Evolutionary conservation across 768 basidiomycete species (phyloP).

Genomic region (Cantharellus anzutake): DNA sequence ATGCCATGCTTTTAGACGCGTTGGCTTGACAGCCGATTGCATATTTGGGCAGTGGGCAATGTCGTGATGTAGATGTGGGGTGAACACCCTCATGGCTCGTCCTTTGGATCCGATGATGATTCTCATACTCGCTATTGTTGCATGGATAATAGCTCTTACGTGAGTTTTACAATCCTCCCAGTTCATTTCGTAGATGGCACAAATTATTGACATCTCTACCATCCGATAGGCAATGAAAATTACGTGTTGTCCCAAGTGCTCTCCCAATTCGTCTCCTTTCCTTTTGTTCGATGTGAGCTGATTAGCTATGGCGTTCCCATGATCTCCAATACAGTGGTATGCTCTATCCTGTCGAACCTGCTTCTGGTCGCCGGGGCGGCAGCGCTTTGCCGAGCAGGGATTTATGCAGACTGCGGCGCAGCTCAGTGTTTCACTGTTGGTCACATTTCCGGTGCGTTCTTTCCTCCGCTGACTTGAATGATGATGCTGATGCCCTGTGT

Average conservation of each 20-base stretch:
- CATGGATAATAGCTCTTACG: background rate
- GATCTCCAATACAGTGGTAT: constrained; percentile 34
- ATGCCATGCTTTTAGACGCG: constrained; percentile 39
- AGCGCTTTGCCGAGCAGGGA: constrained; percentile 58
- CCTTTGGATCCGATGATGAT: background rate
- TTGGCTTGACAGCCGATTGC: background rate
- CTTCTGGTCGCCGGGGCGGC: constrained; percentile 62
- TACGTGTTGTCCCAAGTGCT: background rate
- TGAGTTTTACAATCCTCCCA: background rate
- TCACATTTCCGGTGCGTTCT: constrained; percentile 31
- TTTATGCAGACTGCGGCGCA: constrained; percentile 59
- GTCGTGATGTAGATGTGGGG: constrained; percentile 27
- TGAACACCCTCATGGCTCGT: background rate
- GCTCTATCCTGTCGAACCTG: constrained; percentile 57
- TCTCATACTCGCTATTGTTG: background rate
- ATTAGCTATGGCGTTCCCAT: background rate
- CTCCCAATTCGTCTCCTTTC: background rate
- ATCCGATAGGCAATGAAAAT: background rate
- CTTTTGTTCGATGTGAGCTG: background rate
- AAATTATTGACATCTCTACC: background rate
- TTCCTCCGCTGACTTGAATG: background rate
- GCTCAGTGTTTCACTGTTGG: constrained; percentile 55
- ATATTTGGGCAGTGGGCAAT: constrained; percentile 4
- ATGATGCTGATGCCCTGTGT: background rate
- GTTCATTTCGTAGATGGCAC: background rate